These are phyloP conservation scores for Gossypium lobatum DNA, from an alignment of 441 rosid species.

Conservation along the genomic window DNA sequence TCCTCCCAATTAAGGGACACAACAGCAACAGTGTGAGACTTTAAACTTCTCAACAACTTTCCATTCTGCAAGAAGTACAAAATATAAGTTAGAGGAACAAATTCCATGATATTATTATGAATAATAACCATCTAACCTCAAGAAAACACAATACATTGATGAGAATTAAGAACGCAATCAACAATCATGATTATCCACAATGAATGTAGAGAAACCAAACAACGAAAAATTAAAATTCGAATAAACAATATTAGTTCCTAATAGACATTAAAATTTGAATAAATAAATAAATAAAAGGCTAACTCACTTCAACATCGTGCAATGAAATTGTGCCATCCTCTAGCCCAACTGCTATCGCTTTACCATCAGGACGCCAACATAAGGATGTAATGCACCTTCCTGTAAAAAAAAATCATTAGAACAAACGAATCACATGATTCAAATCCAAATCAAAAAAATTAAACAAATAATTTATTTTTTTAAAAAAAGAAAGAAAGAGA, in stretches of 20 bases:
- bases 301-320: conserved; percentile 80
- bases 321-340: conserved; percentile 75
- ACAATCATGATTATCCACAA: background rate
- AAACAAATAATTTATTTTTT: background rate
- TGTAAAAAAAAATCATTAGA: conserved; percentile 21
- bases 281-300: background rate
- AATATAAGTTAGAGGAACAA: background rate
- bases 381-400: conserved; percentile 67
- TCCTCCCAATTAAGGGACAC: conserved; percentile 92
- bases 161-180: background rate
- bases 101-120: background rate
- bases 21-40: conserved; percentile 71
- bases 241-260: background rate
- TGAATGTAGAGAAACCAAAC: background rate
- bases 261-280: background rate
- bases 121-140: background rate
- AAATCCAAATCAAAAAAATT: background rate
- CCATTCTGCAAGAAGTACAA: conserved; percentile 53
- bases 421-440: background rate
- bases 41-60: conserved; percentile 66
- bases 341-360: conserved; percentile 71
- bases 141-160: background rate
- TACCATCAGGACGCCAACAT: conserved; percentile 92
- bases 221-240: background rate
- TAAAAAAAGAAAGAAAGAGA: background rate